Conservation (phyloP, 371 early-diverging fungal species). For the Fennellomyces sp. region DNA sequence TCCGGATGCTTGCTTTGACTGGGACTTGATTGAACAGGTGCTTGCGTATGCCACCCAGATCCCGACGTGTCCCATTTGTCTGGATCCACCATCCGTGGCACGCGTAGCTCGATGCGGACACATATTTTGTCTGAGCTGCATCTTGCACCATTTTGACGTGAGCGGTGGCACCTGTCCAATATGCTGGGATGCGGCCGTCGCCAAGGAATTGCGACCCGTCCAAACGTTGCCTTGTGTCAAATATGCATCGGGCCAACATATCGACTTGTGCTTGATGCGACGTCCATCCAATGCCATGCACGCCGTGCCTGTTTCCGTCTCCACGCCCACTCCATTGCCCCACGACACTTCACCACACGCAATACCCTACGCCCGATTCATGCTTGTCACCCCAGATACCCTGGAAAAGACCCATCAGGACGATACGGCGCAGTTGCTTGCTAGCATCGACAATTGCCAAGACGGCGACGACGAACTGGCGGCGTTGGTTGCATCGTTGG, state of each 20-base stretch:
- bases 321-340: neutral
- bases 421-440: constrained; percentile 43
- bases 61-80: constrained; percentile 79
- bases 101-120: constrained; percentile 86
- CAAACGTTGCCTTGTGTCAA: constrained; percentile 21
- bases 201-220: constrained; percentile 66
- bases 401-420: constrained; percentile 38
- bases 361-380: constrained; percentile 51
- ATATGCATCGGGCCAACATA: neutral
- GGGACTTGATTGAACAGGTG: constrained; percentile 83
- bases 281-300: constrained; percentile 4
- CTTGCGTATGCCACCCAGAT: constrained; percentile 28
- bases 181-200: constrained; percentile 75
- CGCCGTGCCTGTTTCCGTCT: neutral
- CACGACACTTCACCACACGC: constrained; percentile 25
- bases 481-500: constrained; percentile 1
- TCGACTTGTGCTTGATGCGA: constrained; percentile 6
- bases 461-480: constrained; percentile 48
- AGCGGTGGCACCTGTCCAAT: too few relatives aligned
- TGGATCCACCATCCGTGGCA: constrained; percentile 70
- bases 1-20: constrained; percentile 71
- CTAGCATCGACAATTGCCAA: constrained; percentile 30
- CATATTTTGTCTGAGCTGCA: constrained; percentile 79
- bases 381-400: constrained; percentile 52
- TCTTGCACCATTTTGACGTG: constrained; percentile 73